A percentile compares a stretch with the other conserved stretches of the same genome.
Conservation (phyloP, 106 monocot genomes). For the Phalaenopsis aphrodite region DNA sequence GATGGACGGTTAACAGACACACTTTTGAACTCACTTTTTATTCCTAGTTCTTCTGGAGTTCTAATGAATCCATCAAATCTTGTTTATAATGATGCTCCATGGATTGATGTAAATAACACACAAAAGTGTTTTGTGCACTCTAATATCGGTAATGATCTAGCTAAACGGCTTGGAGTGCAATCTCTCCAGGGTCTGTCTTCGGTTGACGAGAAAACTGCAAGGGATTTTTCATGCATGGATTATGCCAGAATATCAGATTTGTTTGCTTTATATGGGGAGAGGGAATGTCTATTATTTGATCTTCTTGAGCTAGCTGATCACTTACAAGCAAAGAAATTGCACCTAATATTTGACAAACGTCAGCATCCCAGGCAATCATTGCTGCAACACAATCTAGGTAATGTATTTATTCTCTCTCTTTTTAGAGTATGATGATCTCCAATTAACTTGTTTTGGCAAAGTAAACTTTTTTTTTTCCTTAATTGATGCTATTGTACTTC, state of each 20-base stretch:
- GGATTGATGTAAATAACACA: slow-evolving; percentile 56
- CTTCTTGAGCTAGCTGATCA: slow-evolving; percentile 85
- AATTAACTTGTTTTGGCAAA: background rate
- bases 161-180: slow-evolving; percentile 68
- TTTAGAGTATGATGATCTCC: background rate
- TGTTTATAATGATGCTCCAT: slow-evolving; percentile 96
- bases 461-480: background rate
- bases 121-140: slow-evolving; percentile 62
- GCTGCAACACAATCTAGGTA: slow-evolving; percentile 96
- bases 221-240: slow-evolving; percentile 79
- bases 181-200: slow-evolving; percentile 73
- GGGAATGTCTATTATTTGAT: slow-evolving; percentile 70
- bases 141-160: slow-evolving; percentile 67
- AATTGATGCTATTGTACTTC: too few relatives aligned
- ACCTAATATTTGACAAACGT: slow-evolving; percentile 88
- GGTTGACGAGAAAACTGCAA: slow-evolving; percentile 64
- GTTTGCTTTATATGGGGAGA: slow-evolving; percentile 72
- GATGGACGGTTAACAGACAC: slow-evolving; percentile 35
- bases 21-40: slow-evolving; percentile 44
- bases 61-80: slow-evolving; percentile 45
- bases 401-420: background rate
- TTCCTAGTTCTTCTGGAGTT: slow-evolving; percentile 76
- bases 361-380: slow-evolving; percentile 83
- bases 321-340: slow-evolving; percentile 73
- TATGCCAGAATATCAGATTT: slow-evolving; percentile 75